phyloP scores from a whole-genome alignment of 129 eudicot genomes.

The Rutidosis leptorrhynchoides region DNA sequence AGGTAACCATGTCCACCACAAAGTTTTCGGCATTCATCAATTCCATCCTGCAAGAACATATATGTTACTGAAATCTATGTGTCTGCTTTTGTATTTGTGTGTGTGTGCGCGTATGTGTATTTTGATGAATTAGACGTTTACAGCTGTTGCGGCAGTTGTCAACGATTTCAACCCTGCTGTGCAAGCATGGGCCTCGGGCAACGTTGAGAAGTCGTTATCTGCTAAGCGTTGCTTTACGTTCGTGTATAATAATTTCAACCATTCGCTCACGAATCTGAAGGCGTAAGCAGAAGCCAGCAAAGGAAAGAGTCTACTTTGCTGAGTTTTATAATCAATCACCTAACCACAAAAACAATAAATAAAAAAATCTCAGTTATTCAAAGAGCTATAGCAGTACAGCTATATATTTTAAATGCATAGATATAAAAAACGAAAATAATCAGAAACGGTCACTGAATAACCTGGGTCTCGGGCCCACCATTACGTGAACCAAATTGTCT shows the following conservation, averaged over 20 bases:
- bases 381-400: too few relatives aligned
- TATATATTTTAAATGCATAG: not conserved
- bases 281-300: conserved; percentile 96
- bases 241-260: conserved; percentile 70
- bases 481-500: conserved; percentile 80
- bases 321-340: conserved; percentile 97
- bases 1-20: conserved; percentile 99
- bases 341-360: conserved; percentile 23
- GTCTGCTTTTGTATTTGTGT: not conserved
- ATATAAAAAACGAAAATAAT: not conserved
- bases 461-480: conserved; percentile 97
- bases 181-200: conserved; percentile 97
- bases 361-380: not conserved
- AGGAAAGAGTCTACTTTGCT: conserved; percentile 93
- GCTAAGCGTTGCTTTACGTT: conserved; percentile 79
- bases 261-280: conserved; percentile 88
- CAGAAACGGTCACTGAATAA: not conserved
- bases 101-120: not conserved
- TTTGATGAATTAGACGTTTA: conserved; percentile 35
- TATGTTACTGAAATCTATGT: not conserved
- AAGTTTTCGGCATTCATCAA: conserved; percentile 89
- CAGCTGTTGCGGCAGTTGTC: conserved; percentile 92
- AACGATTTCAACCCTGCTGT: conserved; percentile 96
- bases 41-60: conserved; percentile 60
- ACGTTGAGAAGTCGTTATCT: conserved; percentile 84